Evolutionary conservation across 2,329 filamentous ascomycete genomes (phyloP).

Genomic region (Fusarium odoratissimum): DNA sequence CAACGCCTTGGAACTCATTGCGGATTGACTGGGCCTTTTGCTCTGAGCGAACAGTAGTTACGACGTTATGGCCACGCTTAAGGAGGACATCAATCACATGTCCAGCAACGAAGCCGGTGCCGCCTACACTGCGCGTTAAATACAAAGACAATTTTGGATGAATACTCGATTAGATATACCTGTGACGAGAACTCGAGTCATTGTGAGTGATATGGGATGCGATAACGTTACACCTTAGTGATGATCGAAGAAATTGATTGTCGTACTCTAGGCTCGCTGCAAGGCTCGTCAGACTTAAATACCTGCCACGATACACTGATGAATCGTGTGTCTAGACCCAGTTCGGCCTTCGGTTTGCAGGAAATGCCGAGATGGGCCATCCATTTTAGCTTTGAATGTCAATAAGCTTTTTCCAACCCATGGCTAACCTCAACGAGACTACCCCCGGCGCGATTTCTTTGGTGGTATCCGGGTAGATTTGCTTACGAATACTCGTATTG

Average conservation of each 20-base stretch:
- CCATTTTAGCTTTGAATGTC: background rate
- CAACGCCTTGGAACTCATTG: background rate
- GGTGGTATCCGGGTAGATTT: background rate
- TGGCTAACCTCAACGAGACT: background rate
- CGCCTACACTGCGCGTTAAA: background rate
- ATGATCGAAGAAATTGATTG: too few species aligned
- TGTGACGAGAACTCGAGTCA: background rate
- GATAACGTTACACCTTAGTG: fast-evolving
- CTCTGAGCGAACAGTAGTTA: background rate
- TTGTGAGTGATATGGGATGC: background rate
- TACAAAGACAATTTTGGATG: background rate
- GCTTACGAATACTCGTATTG: background rate
- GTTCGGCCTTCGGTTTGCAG: background rate
- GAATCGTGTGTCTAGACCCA: background rate
- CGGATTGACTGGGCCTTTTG: background rate
- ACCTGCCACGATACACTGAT: background rate
- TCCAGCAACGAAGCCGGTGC: background rate
- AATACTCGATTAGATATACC: background rate
- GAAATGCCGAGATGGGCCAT: background rate
- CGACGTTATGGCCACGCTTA: background rate
- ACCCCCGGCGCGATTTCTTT: background rate
- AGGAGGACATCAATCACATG: background rate
- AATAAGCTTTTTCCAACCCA: background rate
- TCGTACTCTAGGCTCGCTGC: background rate
- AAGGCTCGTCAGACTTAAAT: background rate